Conservation (phyloP, 129 eudicot genomes). For the Centrapalus pauciflorus region DNA sequence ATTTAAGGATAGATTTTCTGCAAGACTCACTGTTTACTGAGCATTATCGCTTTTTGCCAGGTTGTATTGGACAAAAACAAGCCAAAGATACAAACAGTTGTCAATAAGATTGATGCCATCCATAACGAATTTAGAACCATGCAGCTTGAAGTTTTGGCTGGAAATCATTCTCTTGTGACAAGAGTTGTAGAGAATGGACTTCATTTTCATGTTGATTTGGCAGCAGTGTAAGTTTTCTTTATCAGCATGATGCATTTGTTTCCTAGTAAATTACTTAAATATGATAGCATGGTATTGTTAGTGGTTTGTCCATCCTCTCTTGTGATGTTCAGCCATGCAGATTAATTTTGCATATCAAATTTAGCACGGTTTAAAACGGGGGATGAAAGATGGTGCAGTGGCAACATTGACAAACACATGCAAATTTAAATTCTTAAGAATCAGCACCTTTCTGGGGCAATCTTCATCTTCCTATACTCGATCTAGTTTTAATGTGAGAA, state of each 20-base stretch:
- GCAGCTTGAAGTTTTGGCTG: conserved; percentile 96
- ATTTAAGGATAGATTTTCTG: neutral
- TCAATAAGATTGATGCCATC: conserved; percentile 76
- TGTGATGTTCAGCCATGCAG: neutral
- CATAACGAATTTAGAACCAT: conserved; percentile 83
- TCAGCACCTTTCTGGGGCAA: no score
- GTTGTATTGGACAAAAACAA: conserved; percentile 82
- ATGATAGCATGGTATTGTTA: neutral
- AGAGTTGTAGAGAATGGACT: conserved; percentile 81
- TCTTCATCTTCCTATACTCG: neutral
- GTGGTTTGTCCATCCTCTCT: neutral
- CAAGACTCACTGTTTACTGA: neutral
- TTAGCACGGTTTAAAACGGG: neutral
- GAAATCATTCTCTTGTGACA: conserved; percentile 92
- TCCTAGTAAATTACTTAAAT: neutral
- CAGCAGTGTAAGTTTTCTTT: conserved; percentile 57
- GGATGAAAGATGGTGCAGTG: neutral
- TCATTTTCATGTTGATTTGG: conserved; percentile 81
- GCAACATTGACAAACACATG: no score
- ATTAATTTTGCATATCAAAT: neutral
- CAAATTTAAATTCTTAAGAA: no score
- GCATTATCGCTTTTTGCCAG: conserved; percentile 29
- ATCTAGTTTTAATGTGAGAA: neutral
- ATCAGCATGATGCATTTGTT: neutral
- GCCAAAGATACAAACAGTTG: conserved; percentile 95